Percentiles rank a stretch among this genome's conserved stretches.
Evolutionary conservation across 2,329 filamentous ascomycete species (phyloP).

Genomic region (Exophiala oligosperma): DNA sequence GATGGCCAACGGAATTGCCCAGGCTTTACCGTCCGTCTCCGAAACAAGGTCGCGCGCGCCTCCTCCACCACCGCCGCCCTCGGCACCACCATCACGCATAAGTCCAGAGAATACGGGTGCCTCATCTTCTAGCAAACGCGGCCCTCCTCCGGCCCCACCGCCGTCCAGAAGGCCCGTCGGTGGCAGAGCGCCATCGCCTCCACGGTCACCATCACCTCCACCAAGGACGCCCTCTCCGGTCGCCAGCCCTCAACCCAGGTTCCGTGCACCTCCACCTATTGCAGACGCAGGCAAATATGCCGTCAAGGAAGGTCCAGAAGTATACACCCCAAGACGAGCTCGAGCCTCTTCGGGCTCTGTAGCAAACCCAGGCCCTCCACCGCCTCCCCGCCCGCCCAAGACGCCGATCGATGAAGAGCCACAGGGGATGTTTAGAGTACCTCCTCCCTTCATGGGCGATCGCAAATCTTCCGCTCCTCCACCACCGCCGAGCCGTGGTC

Average conservation of each 20-base stretch:
- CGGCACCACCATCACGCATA: conserved; percentile 52
- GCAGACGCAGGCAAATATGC: conserved; percentile 88
- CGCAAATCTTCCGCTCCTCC: conserved; percentile 64
- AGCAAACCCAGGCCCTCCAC: conserved; percentile 61
- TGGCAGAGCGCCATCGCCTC: conserved; percentile 43
- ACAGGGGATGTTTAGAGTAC: conserved; percentile 68
- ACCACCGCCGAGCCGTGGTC: conserved; percentile 70
- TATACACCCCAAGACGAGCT: conserved; percentile 47
- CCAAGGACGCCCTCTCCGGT: conserved; percentile 71
- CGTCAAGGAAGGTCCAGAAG: conserved; percentile 50
- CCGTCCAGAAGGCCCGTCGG: conserved; percentile 50
- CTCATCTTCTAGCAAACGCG: conserved; percentile 49
- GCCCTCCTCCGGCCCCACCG: conserved; percentile 61
- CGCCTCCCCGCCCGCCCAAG: conserved; percentile 69
- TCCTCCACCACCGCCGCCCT: conserved; percentile 57
- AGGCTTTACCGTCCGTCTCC: conserved; percentile 37
- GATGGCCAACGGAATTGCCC: conserved; percentile 39
- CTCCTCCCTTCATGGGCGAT: conserved; percentile 74
- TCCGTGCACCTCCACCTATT: conserved; percentile 82
- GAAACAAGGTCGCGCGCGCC: conserved; percentile 40
- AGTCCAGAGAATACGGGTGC: conserved; percentile 64
- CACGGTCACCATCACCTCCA: conserved; percentile 57
- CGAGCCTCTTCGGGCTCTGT: conserved; percentile 51
- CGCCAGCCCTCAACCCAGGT: conserved; percentile 63
- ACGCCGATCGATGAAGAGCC: conserved; percentile 67